phyloP scores from a whole-genome alignment of 2,329 filamentous ascomycete species.

The Aspergillus unguis region DNA sequence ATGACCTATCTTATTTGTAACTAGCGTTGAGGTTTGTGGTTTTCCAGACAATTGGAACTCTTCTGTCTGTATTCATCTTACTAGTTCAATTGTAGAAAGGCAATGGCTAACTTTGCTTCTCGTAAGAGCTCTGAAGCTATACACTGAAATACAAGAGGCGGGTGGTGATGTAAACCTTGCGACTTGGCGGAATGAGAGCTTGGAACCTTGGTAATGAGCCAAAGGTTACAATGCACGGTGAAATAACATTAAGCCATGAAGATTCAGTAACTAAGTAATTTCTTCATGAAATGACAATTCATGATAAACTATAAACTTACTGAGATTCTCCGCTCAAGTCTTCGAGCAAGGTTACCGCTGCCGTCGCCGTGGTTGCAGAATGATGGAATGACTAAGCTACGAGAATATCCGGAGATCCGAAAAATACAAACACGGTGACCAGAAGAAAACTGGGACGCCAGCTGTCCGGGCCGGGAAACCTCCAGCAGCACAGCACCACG shows the following conservation, averaged over 20 bases:
- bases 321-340: too few relatives aligned
- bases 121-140: too few relatives aligned
- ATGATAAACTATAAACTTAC: too few relatives aligned
- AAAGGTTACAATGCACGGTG: too few relatives aligned
- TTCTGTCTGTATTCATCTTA: background rate
- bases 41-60: background rate
- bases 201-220: background rate
- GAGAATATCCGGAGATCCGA: constrained; percentile 37
- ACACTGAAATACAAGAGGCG: constrained; percentile 14
- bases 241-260: too few relatives aligned
- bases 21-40: background rate
- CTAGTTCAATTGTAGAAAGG: background rate
- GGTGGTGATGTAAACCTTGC: constrained; percentile 2
- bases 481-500: constrained; percentile 7
- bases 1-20: background rate
- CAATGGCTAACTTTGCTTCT: too few relatives aligned
- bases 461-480: constrained; percentile 22
- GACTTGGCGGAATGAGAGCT: constrained; percentile 1
- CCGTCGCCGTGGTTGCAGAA: constrained; percentile 23
- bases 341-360: background rate
- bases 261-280: too few relatives aligned
- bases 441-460: constrained; percentile 21
- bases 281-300: too few relatives aligned
- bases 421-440: constrained; percentile 20
- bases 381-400: constrained; percentile 35